Base-by-base conservation (phyloP, 1,139 yeast species). In the Nakaseomyces sp. region DNA sequence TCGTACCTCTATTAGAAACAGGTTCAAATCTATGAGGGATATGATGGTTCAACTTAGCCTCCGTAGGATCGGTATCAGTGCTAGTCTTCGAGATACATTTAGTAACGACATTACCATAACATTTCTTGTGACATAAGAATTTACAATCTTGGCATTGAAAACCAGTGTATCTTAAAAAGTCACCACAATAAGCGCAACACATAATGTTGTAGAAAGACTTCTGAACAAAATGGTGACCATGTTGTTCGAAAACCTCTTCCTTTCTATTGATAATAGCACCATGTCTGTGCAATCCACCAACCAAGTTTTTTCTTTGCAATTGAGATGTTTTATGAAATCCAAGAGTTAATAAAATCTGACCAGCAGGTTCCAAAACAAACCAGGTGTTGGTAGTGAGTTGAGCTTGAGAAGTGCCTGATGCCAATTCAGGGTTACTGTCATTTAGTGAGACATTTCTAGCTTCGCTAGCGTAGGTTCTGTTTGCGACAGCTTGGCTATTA, bases 141-240 rank as follows among this genome's bases (percentile, higher is more conserved):
- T 81, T 77, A 74, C 98, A 91, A 63, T 91, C 97, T 65, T 86
- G 93, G 69, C 98, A 91, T 67, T 91, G 98, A 64, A 73, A 88
- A 9, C 96, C 96, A n/a, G 87, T 79, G 50, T 91, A 88, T 55
- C 95, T 82, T 52, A 91, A 71, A 60, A 91, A 89, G 50, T 91
- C 97, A 9, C 95, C 96, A 72, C 98, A 91, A 49, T 88, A 77
- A 1, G 97, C 96, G 68, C 98, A 91, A 52, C 93, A 79, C 96
- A 91, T 91, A 56, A 91, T 86, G 55, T 86, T 87, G 72, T 91
- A 91, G 61, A 91, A 88, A 61, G 88, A 96, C 55, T 87, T 91
- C 62, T 87, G 96, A 33, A 87, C 94, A 68, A 91, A 91, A 64
- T 87, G 94, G 67, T 91, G 98, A 12, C 98, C 98, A 60, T 87